Conservation (phyloP, 805 yeast species). For the Deakozyma indianensis region DNA sequence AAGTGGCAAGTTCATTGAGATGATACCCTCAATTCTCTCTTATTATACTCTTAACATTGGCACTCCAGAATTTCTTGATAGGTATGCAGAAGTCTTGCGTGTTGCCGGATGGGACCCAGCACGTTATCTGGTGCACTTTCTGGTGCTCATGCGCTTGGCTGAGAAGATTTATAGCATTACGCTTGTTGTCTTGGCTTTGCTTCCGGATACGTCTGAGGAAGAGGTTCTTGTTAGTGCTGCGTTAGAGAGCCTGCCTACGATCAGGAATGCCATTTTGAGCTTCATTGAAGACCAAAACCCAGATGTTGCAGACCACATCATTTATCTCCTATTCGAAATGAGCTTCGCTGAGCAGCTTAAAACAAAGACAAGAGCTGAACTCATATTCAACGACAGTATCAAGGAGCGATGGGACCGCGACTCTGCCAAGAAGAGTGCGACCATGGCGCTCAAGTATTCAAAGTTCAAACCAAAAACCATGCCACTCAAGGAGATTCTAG, state of each 20-base stretch:
- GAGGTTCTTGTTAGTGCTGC: background rate
- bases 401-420: background rate
- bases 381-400: background rate
- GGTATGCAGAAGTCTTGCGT: background rate
- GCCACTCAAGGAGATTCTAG: background rate
- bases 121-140: background rate
- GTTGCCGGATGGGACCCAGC: background rate
- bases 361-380: background rate
- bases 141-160: background rate
- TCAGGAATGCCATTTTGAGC: background rate
- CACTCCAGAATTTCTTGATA: background rate
- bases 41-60: background rate
- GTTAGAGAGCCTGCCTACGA: background rate
- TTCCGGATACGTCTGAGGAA: background rate
- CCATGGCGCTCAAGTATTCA: background rate
- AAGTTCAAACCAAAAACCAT: background rate
- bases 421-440: background rate
- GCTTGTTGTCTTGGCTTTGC: background rate
- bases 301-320: background rate
- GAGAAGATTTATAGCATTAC: background rate
- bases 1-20: background rate
- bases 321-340: background rate
- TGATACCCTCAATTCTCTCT: background rate
- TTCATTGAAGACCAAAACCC: background rate
- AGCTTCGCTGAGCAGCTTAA: background rate